Evolutionary conservation across 257 asterid genomes (phyloP).

Genomic region (Misopates orontium): DNA sequence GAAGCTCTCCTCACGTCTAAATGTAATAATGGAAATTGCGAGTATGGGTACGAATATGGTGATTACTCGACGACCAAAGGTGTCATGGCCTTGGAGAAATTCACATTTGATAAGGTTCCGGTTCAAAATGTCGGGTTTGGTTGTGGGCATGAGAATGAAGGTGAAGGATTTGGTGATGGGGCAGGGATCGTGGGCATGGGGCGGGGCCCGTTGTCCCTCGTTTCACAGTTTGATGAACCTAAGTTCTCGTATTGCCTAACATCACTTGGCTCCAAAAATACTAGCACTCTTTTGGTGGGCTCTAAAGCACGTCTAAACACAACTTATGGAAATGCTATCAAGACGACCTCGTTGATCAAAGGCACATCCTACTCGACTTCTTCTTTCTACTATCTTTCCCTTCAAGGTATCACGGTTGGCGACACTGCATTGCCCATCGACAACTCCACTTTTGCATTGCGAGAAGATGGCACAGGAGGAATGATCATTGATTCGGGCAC

Average conservation of each 20-base stretch:
- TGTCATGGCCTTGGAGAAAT: slow-evolving; percentile 60
- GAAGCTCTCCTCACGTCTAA: slow-evolving; percentile 48
- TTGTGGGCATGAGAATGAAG: slow-evolving; percentile 72
- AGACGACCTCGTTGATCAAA: slow-evolving; percentile 54
- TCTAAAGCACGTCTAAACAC: slow-evolving; percentile 30
- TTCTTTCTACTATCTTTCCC: slow-evolving; percentile 68
- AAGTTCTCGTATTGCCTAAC: slow-evolving; percentile 77
- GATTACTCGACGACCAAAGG: slow-evolving; percentile 81
- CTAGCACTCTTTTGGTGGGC: slow-evolving; percentile 72
- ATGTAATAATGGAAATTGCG: slow-evolving; percentile 48
- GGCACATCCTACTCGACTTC: slow-evolving; percentile 54
- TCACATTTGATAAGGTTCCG: slow-evolving; percentile 51
- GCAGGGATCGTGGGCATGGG: slow-evolving; percentile 88
- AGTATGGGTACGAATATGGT: slow-evolving; percentile 66
- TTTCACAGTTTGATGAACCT: slow-evolving; percentile 71
- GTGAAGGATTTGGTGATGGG: slow-evolving; percentile 63
- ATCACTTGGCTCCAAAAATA: slow-evolving; percentile 49
- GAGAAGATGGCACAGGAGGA: slow-evolving; percentile 71
- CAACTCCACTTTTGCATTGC: slow-evolving; percentile 48
- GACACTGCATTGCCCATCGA: slow-evolving; percentile 48
- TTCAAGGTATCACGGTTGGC: slow-evolving; percentile 81
- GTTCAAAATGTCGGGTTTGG: slow-evolving; percentile 65
- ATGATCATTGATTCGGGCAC: slow-evolving; percentile 90
- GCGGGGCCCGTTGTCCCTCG: slow-evolving; percentile 72
- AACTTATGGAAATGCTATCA: neutral